Percentiles rank a stretch among this genome's conserved stretches.
phyloP scores from a whole-genome alignment of 768 basidiomycete species.

The Pleurotus djamor region DNA sequence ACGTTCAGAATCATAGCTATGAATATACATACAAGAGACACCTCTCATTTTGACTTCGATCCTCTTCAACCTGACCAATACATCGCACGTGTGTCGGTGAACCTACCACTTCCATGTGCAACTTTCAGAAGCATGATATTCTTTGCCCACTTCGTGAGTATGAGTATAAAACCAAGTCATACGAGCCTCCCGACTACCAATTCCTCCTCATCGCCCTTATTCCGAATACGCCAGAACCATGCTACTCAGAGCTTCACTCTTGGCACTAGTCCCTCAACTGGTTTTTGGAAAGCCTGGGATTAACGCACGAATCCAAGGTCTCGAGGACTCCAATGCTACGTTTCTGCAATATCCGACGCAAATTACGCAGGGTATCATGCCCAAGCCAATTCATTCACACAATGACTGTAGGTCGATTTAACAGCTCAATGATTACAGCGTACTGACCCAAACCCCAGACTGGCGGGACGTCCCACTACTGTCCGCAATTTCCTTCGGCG shows the following conservation, averaged over 20 bases:
- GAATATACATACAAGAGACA: background rate
- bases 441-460: slow-evolving; percentile 24
- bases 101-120: background rate
- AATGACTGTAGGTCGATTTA: slow-evolving; percentile 41
- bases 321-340: slow-evolving; percentile 32
- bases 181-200: background rate
- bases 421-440: background rate
- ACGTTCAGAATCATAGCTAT: background rate
- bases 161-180: too few species aligned
- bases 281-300: slow-evolving; percentile 11
- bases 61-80: background rate
- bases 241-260: background rate
- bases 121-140: background rate
- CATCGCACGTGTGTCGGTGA: background rate
- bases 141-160: too few species aligned
- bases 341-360: slow-evolving; percentile 42
- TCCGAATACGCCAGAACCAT: background rate
- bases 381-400: slow-evolving; percentile 50
- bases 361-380: slow-evolving; percentile 44
- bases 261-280: background rate
- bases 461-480: slow-evolving; percentile 52
- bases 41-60: background rate
- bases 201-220: background rate
- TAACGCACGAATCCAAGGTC: slow-evolving; percentile 14
- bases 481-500: slow-evolving; percentile 45